Conservation (phyloP, 2,329 filamentous ascomycete genomes). For the Phialocephala sp. region DNA sequence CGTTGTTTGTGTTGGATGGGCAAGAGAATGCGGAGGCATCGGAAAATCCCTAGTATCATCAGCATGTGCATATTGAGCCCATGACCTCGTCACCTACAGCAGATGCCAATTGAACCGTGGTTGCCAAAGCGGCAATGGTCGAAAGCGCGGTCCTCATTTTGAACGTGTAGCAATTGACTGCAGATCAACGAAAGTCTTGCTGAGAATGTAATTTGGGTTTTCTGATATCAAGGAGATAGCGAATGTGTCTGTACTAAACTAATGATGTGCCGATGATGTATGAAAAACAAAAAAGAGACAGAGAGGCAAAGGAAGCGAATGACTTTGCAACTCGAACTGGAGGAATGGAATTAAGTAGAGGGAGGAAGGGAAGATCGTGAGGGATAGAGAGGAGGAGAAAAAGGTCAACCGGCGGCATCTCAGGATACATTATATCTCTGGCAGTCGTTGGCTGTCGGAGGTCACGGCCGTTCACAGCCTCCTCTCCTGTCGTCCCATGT, state of each 20-base stretch:
- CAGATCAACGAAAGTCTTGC: slow-evolving; percentile 32
- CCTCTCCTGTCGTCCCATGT: slow-evolving; percentile 33
- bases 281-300: slow-evolving; percentile 44
- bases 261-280: slow-evolving; percentile 6
- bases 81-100: slow-evolving; percentile 43
- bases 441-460: slow-evolving; percentile 31
- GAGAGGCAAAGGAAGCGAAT: slow-evolving; percentile 51
- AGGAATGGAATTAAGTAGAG: slow-evolving; percentile 35
- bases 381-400: slow-evolving; percentile 33
- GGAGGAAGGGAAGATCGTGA: slow-evolving; percentile 37
- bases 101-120: slow-evolving; percentile 52
- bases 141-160: slow-evolving; percentile 32
- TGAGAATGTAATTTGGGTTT: slow-evolving; percentile 19
- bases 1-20: slow-evolving; percentile 76
- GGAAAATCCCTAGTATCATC: slow-evolving; percentile 50
- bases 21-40: slow-evolving; percentile 63
- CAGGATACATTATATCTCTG: slow-evolving; percentile 38
- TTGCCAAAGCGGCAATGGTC: slow-evolving; percentile 52
- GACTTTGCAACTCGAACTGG: slow-evolving; percentile 48
- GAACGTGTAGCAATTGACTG: slow-evolving; percentile 19
- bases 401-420: slow-evolving; percentile 25
- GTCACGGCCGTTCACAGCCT: slow-evolving; percentile 32
- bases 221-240: slow-evolving; percentile 30
- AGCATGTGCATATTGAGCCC: not conserved
- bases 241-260: slow-evolving; percentile 37